Percentiles rank a stretch among this genome's conserved stretches.
Conservation (phyloP, 2,329 filamentous ascomycete genomes). For the Madurella mycetomatis region DNA sequence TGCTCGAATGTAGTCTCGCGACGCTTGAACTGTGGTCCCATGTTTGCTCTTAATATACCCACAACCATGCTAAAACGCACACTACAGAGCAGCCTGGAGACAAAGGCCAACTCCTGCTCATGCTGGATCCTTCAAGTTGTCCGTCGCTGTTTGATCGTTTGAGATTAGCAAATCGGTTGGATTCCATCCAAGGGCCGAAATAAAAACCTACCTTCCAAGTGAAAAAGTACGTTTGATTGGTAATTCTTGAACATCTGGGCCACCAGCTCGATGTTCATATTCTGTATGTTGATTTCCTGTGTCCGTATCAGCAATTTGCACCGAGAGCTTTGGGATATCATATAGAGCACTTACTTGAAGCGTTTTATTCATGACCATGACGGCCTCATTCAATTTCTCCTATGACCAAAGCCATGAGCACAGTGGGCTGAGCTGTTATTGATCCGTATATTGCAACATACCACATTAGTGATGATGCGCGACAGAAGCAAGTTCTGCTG, state of each 20-base stretch:
- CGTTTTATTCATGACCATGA: slow-evolving; percentile 87
- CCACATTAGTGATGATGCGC: slow-evolving; percentile 95
- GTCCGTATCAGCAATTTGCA: neutral
- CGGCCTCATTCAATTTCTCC: slow-evolving; percentile 96
- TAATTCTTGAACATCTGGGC: slow-evolving; percentile 99
- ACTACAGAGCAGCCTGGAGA: neutral
- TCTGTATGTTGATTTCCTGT: slow-evolving; percentile 95
- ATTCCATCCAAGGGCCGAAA: neutral
- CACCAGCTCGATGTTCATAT: slow-evolving; percentile 97
- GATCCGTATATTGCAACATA: slow-evolving; percentile 44
- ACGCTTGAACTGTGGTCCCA: too few species aligned
- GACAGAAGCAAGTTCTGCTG: slow-evolving; percentile 92
- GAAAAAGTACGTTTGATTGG: slow-evolving; percentile 94
- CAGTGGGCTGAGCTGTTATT: neutral
- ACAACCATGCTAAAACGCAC: too few species aligned
- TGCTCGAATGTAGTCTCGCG: too few species aligned
- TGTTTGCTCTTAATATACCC: too few species aligned
- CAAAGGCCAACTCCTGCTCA: slow-evolving; percentile 33
- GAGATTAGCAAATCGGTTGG: neutral
- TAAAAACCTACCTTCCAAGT: slow-evolving; percentile 72
- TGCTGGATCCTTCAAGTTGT: slow-evolving; percentile 74
- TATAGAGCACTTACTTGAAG: slow-evolving; percentile 62
- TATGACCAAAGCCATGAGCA: slow-evolving; percentile 33
- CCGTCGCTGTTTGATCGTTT: slow-evolving; percentile 57
- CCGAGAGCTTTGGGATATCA: too few species aligned